These are phyloP conservation scores for Ustilago sp. DNA, from an alignment of 1,284 basidiomycete species.

Conservation along the genomic window DNA sequence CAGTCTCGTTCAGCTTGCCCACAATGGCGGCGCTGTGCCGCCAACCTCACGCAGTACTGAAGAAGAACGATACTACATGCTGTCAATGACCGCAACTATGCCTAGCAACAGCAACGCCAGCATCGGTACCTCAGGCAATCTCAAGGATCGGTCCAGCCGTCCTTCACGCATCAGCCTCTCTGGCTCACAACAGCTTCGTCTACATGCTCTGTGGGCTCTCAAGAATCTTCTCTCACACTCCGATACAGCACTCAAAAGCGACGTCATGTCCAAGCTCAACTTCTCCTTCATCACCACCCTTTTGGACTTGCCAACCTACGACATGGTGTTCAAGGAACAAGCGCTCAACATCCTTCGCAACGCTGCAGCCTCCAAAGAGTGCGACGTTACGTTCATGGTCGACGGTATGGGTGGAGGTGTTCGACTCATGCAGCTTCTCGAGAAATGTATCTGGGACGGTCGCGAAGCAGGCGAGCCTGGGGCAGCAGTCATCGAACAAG, in stretches of 20 bases:
- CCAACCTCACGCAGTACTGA: neutral
- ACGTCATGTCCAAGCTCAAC: conserved; percentile 46
- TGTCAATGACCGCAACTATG: conserved; percentile 27
- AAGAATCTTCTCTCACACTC: conserved; percentile 63
- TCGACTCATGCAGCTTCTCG: conserved; percentile 50
- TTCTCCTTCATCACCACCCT: conserved; percentile 36
- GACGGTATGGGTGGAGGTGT: conserved; percentile 49
- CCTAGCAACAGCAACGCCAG: neutral
- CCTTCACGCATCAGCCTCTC: conserved; percentile 6
- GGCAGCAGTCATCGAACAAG: conserved; percentile 57
- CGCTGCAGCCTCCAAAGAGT: conserved; percentile 41
- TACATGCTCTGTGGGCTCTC: conserved; percentile 65
- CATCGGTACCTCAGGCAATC: neutral
- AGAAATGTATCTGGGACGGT: conserved; percentile 54
- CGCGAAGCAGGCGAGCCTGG: conserved; percentile 36
- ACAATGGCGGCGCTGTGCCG: conserved; percentile 9
- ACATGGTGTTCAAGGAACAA: conserved; percentile 56
- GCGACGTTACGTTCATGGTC: conserved; percentile 55
- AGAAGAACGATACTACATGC: conserved; percentile 25
- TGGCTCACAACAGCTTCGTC: conserved; percentile 42
- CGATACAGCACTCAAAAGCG: conserved; percentile 42
- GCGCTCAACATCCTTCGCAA: conserved; percentile 65
- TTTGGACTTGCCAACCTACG: conserved; percentile 18
- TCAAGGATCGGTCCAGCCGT: neutral
- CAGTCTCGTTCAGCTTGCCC: conserved; percentile 46